Percentiles rank a stretch among this genome's conserved stretches.
Evolutionary conservation across 768 basidiomycete genomes (phyloP).

Genomic region (Phlegmacium glaucopus): DNA sequence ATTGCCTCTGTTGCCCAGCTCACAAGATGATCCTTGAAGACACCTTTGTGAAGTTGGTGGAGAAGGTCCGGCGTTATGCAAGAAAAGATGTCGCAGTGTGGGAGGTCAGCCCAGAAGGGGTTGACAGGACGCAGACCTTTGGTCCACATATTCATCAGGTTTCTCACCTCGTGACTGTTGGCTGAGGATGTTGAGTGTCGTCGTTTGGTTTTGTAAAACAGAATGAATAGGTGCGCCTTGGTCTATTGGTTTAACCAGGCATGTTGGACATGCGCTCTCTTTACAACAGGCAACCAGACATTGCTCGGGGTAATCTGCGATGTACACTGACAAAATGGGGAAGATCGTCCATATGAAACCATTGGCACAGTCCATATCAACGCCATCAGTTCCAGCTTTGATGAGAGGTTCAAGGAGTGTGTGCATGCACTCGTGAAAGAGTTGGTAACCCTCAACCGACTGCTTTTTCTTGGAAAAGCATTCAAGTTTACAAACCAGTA

Average conservation of each 20-base stretch:
- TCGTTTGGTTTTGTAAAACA: background rate
- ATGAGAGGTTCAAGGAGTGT: constrained; percentile 20
- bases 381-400: constrained; percentile 24
- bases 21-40: constrained; percentile 43
- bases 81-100: constrained; percentile 36
- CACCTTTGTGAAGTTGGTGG: constrained; percentile 48
- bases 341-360: constrained; percentile 24
- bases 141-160: constrained; percentile 6
- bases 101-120: constrained; percentile 40
- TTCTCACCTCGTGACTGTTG: background rate
- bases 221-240: constrained; percentile 10
- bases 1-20: constrained; percentile 25
- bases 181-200: background rate
- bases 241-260: constrained; percentile 7
- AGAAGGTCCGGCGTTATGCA: constrained; percentile 41
- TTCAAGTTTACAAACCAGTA: constrained; percentile 33
- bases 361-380: constrained; percentile 29
- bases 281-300: constrained; percentile 27
- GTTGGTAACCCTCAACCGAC: constrained; percentile 20
- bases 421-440: constrained; percentile 33
- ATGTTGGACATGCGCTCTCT: constrained; percentile 19
- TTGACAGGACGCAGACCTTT: constrained; percentile 11
- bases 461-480: constrained; percentile 25
- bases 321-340: constrained; percentile 35
- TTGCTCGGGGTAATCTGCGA: constrained; percentile 40